Conservation (phyloP, 805 yeast genomes). For the Saturnispora galanensis region DNA sequence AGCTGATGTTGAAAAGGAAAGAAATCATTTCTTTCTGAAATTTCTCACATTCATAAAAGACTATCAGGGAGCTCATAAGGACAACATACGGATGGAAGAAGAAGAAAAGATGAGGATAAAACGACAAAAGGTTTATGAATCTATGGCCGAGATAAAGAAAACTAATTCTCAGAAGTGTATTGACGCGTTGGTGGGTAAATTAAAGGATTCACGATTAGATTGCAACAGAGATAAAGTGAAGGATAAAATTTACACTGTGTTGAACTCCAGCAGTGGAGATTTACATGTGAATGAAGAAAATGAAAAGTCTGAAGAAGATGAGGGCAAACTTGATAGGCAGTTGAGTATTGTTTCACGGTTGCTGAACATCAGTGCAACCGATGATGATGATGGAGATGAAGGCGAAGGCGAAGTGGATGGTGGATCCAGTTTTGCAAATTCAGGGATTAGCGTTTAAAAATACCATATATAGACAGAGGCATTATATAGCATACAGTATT, state of each 20-base stretch:
- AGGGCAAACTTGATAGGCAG: conserved; percentile 4
- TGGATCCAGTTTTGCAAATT: background rate
- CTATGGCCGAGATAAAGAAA: conserved; percentile 6
- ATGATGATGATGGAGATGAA: background rate
- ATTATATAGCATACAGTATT: background rate
- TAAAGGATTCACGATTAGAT: conserved; percentile 14
- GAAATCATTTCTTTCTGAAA: conserved; percentile 52
- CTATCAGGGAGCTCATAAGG: conserved; percentile 55
- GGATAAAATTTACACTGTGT: background rate
- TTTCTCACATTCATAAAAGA: conserved; percentile 51
- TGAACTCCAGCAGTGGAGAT: background rate
- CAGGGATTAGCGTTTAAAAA: background rate
- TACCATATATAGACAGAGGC: no score
- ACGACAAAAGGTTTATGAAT: conserved; percentile 47
- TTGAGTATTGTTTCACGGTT: conserved; percentile 2
- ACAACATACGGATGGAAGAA: conserved; percentile 59
- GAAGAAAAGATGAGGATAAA: conserved; percentile 56
- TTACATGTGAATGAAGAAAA: conserved; percentile 2
- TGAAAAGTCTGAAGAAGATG: conserved; percentile 7
- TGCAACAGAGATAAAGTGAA: background rate
- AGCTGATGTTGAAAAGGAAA: conserved; percentile 37
- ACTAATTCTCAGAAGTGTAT: conserved; percentile 1
- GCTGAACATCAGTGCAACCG: background rate
- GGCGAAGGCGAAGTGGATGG: conserved; percentile 1
- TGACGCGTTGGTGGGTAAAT: conserved; percentile 18